Evolutionary conservation across 2,329 filamentous ascomycete genomes (phyloP), one percentile per base, ranked within the genome.

Genomic region (Aspergillus fumigatus): DNA sequence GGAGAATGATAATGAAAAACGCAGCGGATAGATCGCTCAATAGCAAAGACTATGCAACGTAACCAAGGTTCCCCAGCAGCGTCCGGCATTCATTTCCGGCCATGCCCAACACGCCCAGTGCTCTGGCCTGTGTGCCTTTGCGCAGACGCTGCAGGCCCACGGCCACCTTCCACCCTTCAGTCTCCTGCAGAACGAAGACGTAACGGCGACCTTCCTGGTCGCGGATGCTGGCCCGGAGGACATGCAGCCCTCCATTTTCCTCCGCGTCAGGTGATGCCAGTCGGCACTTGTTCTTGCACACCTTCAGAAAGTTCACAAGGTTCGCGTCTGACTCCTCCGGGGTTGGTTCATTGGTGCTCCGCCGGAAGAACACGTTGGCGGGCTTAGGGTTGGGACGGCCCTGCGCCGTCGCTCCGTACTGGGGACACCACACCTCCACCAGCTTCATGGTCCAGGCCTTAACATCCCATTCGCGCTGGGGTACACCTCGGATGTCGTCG

Each of bases 401-500:
- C 25, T 57, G 58, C 62, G 73, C 72, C 65, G 73, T 74, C 63
- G 74, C 71, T 70, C 77, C 78, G 71, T 83, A 77, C 72, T 87
- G 84, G 68, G 84, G 81, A 69, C 88, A 92, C 85, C 88, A 90
- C 79, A 94, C 87, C 83, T 97, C 94, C 74, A 95, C 86, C 62
- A 88, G 79, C 77, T 96, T 97, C 76, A 99, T 84, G 47, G 92
- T 96, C 94, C 94, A 97, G 26, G 93, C 92, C 75, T 97, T 97
- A 70, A 97, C 86, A 73, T 99, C 94, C 94, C 94, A 99, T 77
- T 99, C 94, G 58, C 94, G 86, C 75, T 97, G 92, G n/a, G 90
- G 87, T 17, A 97, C 90, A 59, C 87, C 86, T 48, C 92, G 87
- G 52, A 97, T 84, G 72, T 97, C 94, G 73, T 99, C 94, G 72